These are phyloP conservation scores for Physcomitrellopsis africana DNA, from an alignment of 225 moss, liverwort and hornwort genomes.

Conservation along the genomic window DNA sequence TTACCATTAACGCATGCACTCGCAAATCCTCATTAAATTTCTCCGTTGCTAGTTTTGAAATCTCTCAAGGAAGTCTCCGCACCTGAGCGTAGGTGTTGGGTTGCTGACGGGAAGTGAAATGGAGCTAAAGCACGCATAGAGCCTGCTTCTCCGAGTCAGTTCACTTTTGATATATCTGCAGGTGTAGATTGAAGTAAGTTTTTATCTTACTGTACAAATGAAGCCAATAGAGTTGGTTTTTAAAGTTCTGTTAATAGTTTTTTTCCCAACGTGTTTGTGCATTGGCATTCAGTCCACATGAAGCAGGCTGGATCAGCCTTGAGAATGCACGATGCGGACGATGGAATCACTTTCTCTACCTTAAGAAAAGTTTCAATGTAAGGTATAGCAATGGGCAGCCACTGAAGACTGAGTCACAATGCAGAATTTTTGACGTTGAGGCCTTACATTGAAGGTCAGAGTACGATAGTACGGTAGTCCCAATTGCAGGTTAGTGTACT, in stretches of 20 bases:
- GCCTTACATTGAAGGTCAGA: slow-evolving; percentile 14
- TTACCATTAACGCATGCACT: slow-evolving; percentile 41
- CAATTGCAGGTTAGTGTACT: slow-evolving; percentile 42
- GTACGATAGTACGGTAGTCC: neutral
- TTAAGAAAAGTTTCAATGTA: neutral
- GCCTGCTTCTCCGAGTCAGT: slow-evolving; percentile 22
- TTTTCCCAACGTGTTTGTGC: neutral
- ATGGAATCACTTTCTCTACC: neutral
- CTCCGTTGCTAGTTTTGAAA: slow-evolving; percentile 23
- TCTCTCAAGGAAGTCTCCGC: slow-evolving; percentile 6
- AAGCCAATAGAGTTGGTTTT: neutral
- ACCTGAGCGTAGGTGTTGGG: slow-evolving; percentile 38
- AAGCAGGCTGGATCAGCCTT: slow-evolving; percentile 11
- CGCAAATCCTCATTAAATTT: slow-evolving; percentile 32
- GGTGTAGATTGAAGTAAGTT: slow-evolving; percentile 13
- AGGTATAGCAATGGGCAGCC: slow-evolving; percentile 17
- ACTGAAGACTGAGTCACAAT: slow-evolving; percentile 7
- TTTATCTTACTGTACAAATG: slow-evolving; percentile 17
- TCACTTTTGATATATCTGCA: slow-evolving; percentile 3
- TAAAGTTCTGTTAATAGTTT: neutral
- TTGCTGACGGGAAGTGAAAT: slow-evolving; percentile 54
- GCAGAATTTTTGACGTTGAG: slow-evolving; percentile 47
- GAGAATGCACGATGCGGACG: slow-evolving; percentile 8
- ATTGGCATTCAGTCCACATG: slow-evolving; percentile 2
- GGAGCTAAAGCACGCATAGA: slow-evolving; percentile 41